These are phyloP conservation scores for Taxillus chinensis DNA, from an alignment of 164 flowering plant genomes.

Conservation along the genomic window DNA sequence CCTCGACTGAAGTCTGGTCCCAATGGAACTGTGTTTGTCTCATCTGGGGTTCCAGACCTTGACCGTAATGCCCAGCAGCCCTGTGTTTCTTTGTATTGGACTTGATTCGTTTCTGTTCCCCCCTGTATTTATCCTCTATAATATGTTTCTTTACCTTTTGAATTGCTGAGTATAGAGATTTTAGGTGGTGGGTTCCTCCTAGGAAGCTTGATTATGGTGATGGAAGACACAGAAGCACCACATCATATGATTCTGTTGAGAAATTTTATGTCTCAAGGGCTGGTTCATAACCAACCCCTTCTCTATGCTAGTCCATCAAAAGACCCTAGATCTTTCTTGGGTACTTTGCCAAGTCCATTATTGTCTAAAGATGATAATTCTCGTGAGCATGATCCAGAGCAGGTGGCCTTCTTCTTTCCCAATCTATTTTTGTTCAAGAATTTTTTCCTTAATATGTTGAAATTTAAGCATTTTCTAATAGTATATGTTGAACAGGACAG, in stretches of 20 bases:
- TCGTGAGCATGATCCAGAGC: constrained; percentile 28
- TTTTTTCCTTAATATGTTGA: background rate
- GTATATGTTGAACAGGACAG: constrained; percentile 37
- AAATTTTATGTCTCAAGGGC: constrained; percentile 93
- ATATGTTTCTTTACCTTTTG: constrained; percentile 3
- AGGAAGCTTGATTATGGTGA: constrained; percentile 80
- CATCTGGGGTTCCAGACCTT: constrained; percentile 89
- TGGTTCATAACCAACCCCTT: constrained; percentile 76
- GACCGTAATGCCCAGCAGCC: constrained; percentile 46
- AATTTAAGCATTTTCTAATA: background rate
- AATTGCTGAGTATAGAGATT: constrained; percentile 57
- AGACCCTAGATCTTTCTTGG: constrained; percentile 80
- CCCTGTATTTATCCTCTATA: background rate
- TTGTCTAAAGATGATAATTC: constrained; percentile 55
- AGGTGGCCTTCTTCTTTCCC: constrained; percentile 28
- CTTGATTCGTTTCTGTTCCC: background rate
- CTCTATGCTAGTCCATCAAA: constrained; percentile 70
- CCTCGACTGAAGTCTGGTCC: constrained; percentile 80
- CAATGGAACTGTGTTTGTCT: constrained; percentile 57
- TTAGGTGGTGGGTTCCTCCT: constrained; percentile 87
- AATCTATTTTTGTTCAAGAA: background rate
- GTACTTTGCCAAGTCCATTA: constrained; percentile 72
- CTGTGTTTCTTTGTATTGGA: background rate
- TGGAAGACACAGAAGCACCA: constrained; percentile 97
- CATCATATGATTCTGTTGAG: constrained; percentile 89